These are phyloP conservation scores for Parachaetomium inaequale DNA, from an alignment of 495 filamentous ascomycete genomes.

Conservation along the genomic window DNA sequence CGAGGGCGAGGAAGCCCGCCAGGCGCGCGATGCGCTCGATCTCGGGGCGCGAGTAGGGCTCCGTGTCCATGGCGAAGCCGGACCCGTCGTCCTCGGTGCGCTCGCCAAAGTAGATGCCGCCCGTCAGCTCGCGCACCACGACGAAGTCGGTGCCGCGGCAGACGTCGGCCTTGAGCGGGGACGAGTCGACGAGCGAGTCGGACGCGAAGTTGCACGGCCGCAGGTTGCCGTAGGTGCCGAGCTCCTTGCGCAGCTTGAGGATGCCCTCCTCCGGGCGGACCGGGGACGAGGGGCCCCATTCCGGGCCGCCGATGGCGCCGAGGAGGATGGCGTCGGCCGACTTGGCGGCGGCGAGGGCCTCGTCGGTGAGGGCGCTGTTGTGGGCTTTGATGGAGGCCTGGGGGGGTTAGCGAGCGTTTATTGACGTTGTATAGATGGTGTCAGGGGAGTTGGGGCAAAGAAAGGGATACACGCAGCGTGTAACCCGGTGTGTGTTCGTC, in stretches of 20 bases:
- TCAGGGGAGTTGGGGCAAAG: background rate
- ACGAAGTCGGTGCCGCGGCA: conserved; percentile 90
- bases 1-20: conserved; percentile 76
- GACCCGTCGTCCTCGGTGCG: conserved; percentile 76
- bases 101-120: conserved; percentile 96
- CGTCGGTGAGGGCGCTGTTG: conserved; percentile 73
- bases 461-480: too few species aligned
- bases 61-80: conserved; percentile 79
- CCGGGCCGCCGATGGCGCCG: conserved; percentile 91
- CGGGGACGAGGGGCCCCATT: conserved; percentile 84
- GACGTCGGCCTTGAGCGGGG: conserved; percentile 82
- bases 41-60: conserved; percentile 83
- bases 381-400: conserved; percentile 86
- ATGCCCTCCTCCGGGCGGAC: conserved; percentile 95
- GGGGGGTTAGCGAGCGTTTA: conserved; percentile 3
- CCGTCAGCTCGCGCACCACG: conserved; percentile 91
- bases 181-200: conserved; percentile 78
- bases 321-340: conserved; percentile 87
- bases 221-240: conserved; percentile 94
- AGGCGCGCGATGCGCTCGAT: conserved; percentile 86
- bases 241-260: conserved; percentile 87
- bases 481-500: conserved; percentile 2
- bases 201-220: conserved; percentile 97
- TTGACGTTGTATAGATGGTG: background rate
- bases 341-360: conserved; percentile 82